Evolutionary conservation across 257 asterid species (phyloP).

Genomic region (Anisodus tanguticus): DNA sequence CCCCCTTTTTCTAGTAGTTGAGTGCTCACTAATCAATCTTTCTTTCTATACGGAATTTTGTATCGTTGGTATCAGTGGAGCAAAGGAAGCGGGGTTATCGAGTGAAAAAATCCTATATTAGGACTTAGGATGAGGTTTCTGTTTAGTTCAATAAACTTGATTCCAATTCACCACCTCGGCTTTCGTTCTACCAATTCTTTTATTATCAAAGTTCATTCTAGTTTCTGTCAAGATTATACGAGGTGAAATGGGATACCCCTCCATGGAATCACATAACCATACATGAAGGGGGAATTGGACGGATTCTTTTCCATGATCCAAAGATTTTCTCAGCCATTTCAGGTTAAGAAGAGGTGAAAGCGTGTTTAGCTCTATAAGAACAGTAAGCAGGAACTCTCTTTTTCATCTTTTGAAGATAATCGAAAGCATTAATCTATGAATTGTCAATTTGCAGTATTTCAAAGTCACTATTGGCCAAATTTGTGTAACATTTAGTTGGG

Average conservation of each 20-base stretch:
- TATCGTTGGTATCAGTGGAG: not conserved
- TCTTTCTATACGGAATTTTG: not conserved
- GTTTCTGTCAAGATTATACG: not conserved
- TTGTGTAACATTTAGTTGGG: not conserved
- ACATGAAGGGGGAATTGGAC: not conserved
- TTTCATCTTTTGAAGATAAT: not conserved
- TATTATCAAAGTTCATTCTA: not conserved
- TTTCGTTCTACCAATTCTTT: not conserved
- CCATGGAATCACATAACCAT: not conserved
- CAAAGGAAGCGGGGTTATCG: not conserved
- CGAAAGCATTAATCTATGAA: not conserved
- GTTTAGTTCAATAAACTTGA: not conserved
- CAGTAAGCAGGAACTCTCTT: not conserved
- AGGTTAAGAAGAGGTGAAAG: slow-evolving; percentile 11
- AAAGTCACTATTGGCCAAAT: not conserved
- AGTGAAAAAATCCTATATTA: not conserved
- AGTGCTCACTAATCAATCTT: not conserved
- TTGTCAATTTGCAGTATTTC: not conserved
- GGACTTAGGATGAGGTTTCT: not conserved
- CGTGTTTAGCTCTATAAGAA: not conserved
- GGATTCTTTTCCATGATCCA: not conserved
- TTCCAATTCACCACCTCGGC: not conserved
- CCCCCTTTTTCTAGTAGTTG: not conserved
- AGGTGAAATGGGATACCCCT: not conserved
- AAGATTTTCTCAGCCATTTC: not conserved